Percentiles rank a stretch among this genome's conserved stretches.
These are phyloP conservation scores for Pseudovirgaria hyperparasitica DNA, from an alignment of 2,329 filamentous ascomycete genomes.

Conservation along the genomic window DNA sequence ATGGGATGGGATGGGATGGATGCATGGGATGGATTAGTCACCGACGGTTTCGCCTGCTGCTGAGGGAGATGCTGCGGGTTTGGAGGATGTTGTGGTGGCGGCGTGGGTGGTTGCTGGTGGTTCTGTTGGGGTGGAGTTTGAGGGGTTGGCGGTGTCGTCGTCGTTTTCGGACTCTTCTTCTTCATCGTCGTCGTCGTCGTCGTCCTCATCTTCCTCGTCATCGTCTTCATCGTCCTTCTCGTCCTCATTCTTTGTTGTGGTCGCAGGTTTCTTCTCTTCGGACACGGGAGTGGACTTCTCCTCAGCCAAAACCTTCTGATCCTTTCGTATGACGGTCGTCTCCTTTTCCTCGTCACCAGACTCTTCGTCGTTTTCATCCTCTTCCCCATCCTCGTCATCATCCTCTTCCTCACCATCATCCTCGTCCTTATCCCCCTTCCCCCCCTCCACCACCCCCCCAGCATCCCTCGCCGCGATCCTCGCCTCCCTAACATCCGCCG, in stretches of 20 bases:
- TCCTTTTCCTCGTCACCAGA: slow-evolving; percentile 3
- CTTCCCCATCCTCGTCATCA: slow-evolving; percentile 7
- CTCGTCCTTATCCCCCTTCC: slow-evolving; percentile 2
- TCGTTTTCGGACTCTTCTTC: slow-evolving; percentile 7
- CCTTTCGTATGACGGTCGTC: slow-evolving; percentile 7
- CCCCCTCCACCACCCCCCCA: neutral
- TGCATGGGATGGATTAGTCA: too few species aligned
- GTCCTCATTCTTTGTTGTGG: slow-evolving; percentile 4
- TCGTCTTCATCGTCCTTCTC: slow-evolving; percentile 8
- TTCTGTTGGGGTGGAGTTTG: too few species aligned
- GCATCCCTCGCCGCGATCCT: slow-evolving; percentile 5
- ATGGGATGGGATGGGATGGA: too few species aligned
- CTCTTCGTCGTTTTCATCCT: slow-evolving; percentile 3
- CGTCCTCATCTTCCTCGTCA: slow-evolving; percentile 4
- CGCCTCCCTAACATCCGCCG: slow-evolving; percentile 6
- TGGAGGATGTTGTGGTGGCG: too few species aligned
- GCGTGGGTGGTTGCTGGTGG: too few species aligned
- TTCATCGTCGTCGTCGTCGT: slow-evolving; percentile 7
- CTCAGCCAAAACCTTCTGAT: slow-evolving; percentile 1
- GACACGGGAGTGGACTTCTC: slow-evolving; percentile 1
- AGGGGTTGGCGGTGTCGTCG: too few species aligned
- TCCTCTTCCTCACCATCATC: slow-evolving; percentile 3
- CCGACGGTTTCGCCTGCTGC: too few species aligned
- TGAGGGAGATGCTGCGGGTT: too few species aligned
- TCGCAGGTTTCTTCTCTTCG: slow-evolving; percentile 1